phyloP scores from a whole-genome alignment of 2,329 filamentous ascomycete genomes.

The Aspergillus costaricaensis region DNA sequence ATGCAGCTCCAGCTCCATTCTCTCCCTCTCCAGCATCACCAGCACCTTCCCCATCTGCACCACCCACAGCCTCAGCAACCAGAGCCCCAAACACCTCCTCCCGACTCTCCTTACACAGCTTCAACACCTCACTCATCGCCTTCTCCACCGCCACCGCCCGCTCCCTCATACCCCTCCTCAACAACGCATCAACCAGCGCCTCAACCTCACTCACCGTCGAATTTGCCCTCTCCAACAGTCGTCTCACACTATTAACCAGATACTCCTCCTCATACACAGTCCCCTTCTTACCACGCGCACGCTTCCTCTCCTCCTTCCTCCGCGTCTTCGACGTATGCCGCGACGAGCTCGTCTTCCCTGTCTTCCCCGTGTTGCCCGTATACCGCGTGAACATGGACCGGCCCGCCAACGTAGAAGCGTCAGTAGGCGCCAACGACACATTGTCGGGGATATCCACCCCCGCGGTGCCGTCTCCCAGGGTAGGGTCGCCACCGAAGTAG shows the following conservation, averaged over 20 bases:
- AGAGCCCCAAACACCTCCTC: conserved; percentile 66
- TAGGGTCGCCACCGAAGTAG: conserved; percentile 79
- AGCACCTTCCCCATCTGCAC: conserved; percentile 22
- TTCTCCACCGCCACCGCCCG: conserved; percentile 75
- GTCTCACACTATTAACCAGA: conserved; percentile 79
- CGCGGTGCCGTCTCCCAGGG: conserved; percentile 46
- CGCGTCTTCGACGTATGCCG: conserved; percentile 86
- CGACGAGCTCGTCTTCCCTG: conserved; percentile 47
- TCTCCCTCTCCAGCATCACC: conserved; percentile 22
- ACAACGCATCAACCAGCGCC: conserved; percentile 72
- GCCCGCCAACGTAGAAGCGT: conserved; percentile 72
- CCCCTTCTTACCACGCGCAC: conserved; percentile 90
- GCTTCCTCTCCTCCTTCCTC: conserved; percentile 88
- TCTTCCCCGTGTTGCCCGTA: conserved; percentile 54
- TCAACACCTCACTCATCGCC: conserved; percentile 72
- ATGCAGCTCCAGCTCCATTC: conserved; percentile 12
- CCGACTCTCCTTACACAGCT: conserved; percentile 66
- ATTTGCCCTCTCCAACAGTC: conserved; percentile 82
- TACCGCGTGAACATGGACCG: conserved; percentile 93
- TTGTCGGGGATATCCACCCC: conserved; percentile 83
- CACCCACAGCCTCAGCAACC: conserved; percentile 4
- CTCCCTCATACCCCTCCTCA: conserved; percentile 83
- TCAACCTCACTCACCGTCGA: conserved; percentile 70
- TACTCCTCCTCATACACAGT: conserved; percentile 99
- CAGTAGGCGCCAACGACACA: conserved; percentile 83